Base-by-base conservation (phyloP, 2,329 filamentous ascomycete genomes). In the Fonsecaea pugnacius region DNA sequence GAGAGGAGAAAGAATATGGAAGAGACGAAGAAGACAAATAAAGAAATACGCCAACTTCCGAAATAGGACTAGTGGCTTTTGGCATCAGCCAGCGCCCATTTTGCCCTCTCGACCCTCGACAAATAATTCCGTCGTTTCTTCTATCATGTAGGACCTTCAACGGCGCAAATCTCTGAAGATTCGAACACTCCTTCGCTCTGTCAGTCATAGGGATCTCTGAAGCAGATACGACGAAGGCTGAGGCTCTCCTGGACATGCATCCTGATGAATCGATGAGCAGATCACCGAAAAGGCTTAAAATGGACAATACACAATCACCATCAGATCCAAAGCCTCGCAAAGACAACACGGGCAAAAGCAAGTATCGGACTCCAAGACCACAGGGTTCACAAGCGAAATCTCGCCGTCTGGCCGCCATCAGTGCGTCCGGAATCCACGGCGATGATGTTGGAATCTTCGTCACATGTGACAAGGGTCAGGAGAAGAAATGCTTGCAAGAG, bases 401-500 rank as follows among this genome's bases (percentile, higher is more conserved):
- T 50, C 40, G 38, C 62, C 38, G 46, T n/a, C 24, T 30, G 16
- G 46, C 40, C 35, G 30, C 43, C 52, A 57, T 67, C 60, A 70
- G 69, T 57, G 60, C 68, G n/a, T 71, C 70, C 48, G 69, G 70
- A 72, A 69, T 81, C 57, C 77, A 80, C 62, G 72, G 69, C 59
- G 86, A 85, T 16, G 85, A 88, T 71, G 79, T 80, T 57, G 87
- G 87, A 10, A 85, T 89, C 32, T 88, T 87, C 79, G 83, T 85
- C 48, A 87, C 86, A 2, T 88, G 86, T 72, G 82, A 85, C 64
- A 85, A 84, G 76, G 85, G 85, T 65, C 83, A 81, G 71, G 86
- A 89, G 76, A 78, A 77, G 46, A 87, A 86, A 75, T 86, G 84
- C 63, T 80, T 85, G 24, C 77, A 78, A 51, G 87, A 89, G 69